Percentiles rank a stretch among this genome's conserved stretches.
Evolutionary conservation across 495 filamentous ascomycete species (phyloP).

Genomic region (Tuber microsphaerosporum): DNA sequence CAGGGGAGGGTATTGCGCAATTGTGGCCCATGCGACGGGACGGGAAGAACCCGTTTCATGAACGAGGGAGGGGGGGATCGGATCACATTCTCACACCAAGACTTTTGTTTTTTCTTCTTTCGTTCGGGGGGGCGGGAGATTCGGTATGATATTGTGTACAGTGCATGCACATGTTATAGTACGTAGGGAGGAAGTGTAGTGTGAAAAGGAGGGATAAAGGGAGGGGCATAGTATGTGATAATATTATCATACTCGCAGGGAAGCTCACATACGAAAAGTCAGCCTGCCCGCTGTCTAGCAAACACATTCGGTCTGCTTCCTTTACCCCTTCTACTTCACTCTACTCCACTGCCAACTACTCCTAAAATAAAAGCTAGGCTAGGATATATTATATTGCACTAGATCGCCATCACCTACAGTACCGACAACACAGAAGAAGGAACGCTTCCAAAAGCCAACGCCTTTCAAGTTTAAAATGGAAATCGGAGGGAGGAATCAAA

Average conservation of each 20-base stretch:
- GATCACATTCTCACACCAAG: too few species aligned
- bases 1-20: too few species aligned
- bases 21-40: too few species aligned
- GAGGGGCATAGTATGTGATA: not conserved
- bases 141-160: too few species aligned
- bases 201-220: too few species aligned
- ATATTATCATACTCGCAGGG: not conserved
- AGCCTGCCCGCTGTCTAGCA: too few species aligned
- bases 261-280: not conserved
- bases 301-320: not conserved
- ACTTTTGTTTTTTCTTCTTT: too few species aligned
- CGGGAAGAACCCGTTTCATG: too few species aligned
- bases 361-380: not conserved
- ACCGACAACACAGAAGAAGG: not conserved
- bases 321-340: not conserved
- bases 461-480: not conserved
- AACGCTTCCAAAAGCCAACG: not conserved
- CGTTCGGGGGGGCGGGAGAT: too few species aligned
- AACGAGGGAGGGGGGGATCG: too few species aligned
- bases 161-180: too few species aligned
- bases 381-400: not conserved
- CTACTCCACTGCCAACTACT: not conserved
- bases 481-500: not conserved
- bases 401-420: not conserved
- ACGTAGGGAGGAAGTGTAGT: too few species aligned